phyloP scores from a whole-genome alignment of 768 basidiomycete species.

The Termitomyces sp. region DNA sequence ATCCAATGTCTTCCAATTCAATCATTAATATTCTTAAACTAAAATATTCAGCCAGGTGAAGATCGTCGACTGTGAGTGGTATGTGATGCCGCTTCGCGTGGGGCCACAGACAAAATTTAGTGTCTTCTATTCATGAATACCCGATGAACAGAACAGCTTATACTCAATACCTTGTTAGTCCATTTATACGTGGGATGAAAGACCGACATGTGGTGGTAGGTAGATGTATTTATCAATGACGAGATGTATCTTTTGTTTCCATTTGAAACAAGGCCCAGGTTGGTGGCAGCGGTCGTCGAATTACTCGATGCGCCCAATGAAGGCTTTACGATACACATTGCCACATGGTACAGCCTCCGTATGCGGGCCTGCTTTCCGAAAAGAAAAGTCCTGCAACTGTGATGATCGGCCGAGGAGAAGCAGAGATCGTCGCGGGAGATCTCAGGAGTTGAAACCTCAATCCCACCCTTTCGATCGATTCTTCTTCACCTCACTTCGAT shows the following conservation, averaged over 20 bases:
- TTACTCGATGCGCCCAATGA: neutral
- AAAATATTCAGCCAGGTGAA: too few relatives aligned
- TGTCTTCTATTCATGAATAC: too few relatives aligned
- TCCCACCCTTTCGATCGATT: slow-evolving; percentile 19
- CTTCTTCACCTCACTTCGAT: slow-evolving; percentile 47
- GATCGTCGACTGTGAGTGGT: too few relatives aligned
- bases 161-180: neutral
- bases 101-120: too few relatives aligned
- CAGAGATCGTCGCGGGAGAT: neutral
- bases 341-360: neutral
- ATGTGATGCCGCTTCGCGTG: too few relatives aligned
- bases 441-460: neutral
- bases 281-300: neutral
- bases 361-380: neutral
- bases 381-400: neutral
- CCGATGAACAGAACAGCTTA: neutral
- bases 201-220: too few relatives aligned
- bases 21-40: too few relatives aligned
- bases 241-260: neutral
- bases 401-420: neutral
- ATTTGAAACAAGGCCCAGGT: neutral
- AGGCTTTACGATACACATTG: neutral
- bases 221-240: neutral
- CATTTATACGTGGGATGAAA: too few relatives aligned
- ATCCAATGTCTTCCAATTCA: too few relatives aligned